Evolutionary conservation across 1,139 yeast genomes (phyloP), one percentile per base, ranked within the genome.

Genomic region (Protomyces pachydermus): DNA sequence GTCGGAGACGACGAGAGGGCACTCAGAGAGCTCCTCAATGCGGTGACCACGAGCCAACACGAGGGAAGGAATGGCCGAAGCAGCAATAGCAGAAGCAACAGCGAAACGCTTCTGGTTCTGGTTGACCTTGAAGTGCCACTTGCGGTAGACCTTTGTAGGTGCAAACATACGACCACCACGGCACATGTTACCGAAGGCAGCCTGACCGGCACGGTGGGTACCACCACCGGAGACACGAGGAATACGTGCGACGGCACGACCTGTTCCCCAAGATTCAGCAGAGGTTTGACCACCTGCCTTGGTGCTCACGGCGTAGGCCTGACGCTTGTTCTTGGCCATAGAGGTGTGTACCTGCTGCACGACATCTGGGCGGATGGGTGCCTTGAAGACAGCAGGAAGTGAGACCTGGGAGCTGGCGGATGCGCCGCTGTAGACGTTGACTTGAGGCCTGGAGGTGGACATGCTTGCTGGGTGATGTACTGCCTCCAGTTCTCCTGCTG

Each of bases 151-250:
- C 87, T 95, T 93, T 82, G 98, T 93, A 81, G 98, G 98, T 81
- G 98, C 97, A 79, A 93, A 93, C 98, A 93, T 93, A 84, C 98
- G 96, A 85, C 98, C 98, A 82, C 98, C 97, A 84, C 98, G 93
- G 87, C 98, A 93, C 98, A 93, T 93, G 95, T 93, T 93, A 87
- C 98, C 98, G 86, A 93, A 93, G 80, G 98, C 98, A 81, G 91
- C 98, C 84, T 93, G 98, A 82, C 98, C 98, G 74, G 98, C 86
- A 84, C 98, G 93, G 95, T 91, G 97, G 80, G 98, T 93, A 88
- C 98, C 98, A 80, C 96, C 91, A 85, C 98, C 98, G 83, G 97
- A 97, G 80, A 93, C 98, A 87, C 98, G 91, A 85, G 98, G 98
- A 81, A 93, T 91, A 87, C 98, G 93, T 84, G 98, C 98, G 79